Evolutionary conservation across 2,329 filamentous ascomycete genomes (phyloP), one percentile per base, ranked within the genome.

Genomic region (Pyrenophora teres): DNA sequence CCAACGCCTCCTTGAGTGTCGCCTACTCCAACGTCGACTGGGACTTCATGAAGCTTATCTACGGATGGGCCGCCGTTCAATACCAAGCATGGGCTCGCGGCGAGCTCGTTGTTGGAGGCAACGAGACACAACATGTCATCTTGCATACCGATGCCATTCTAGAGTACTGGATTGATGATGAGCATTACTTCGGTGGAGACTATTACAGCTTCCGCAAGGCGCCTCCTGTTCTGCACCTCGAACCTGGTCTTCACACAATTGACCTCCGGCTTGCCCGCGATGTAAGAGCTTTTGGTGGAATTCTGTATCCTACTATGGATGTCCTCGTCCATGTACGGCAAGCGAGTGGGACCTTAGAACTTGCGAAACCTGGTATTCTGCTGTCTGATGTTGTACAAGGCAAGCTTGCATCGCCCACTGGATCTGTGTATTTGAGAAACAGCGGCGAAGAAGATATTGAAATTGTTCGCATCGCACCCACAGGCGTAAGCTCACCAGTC

Each of bases 41-140:
- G 82, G 60, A 70, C 13, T 79, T 78, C 40, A 68, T 84, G 36
- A 79, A 80, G 55, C 68, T 74, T 10, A 70, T 84, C 10, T 85
- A 85, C 63, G 83, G 83, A 39, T 86, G 82, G 83, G 74, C 81
- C 40, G 80, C 80, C 15, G 69, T 82, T 10, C 83, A 85, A 60
- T 85, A 81, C 65, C 83, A 85, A 63, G 80, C 78, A 7, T 86
- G 83, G 83, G 75, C 77, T 21, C 75, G 82, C 41, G 82, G 83
- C 31, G 67, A 74, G 45, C 67, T 82, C n/a, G 64, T 68, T 15
- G 66, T 82, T 4, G 44, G 56, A 16, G 70, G 71, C 8, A 62
- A 69, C 23, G 61, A 69, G 23, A 63, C 65, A 15, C 68, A 67
- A 32, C 64, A 67, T 27, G 62, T 81, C 21, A 66, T 75, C 12